Evolutionary conservation across 2,329 filamentous ascomycete genomes (phyloP).

Genomic region (Pestalotiopsis fici): DNA sequence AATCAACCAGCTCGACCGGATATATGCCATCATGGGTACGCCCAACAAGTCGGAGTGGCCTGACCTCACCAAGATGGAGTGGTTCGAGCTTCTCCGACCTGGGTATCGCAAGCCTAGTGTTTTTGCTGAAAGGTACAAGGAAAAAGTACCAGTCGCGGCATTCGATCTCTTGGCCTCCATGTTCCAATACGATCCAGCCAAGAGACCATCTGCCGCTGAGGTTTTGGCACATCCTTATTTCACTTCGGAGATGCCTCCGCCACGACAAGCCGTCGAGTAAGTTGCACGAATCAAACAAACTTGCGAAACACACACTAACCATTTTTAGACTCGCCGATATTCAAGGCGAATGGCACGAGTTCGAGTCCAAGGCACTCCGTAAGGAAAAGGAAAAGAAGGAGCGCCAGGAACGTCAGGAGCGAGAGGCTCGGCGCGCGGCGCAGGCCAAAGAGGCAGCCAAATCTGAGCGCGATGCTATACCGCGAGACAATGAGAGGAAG

Average conservation of each 20-base stretch:
- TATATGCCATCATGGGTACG: constrained; percentile 90
- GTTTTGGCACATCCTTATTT: constrained; percentile 91
- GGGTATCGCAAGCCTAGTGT: constrained; percentile 70
- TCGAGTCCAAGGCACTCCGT: constrained; percentile 91
- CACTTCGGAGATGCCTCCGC: constrained; percentile 72
- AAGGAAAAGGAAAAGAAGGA: constrained; percentile 94
- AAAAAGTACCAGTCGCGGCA: constrained; percentile 75
- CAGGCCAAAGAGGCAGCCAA: constrained; percentile 3
- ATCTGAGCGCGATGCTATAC: not conserved
- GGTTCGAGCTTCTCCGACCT: constrained; percentile 90
- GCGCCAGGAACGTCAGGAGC: constrained; percentile 62
- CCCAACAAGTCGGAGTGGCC: constrained; percentile 87
- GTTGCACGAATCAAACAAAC: constrained; percentile 39
- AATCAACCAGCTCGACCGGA: constrained; percentile 92
- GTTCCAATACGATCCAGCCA: constrained; percentile 85
- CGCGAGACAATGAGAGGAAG: constrained; percentile 2
- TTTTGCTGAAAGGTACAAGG: constrained; percentile 82
- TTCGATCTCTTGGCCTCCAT: constrained; percentile 82
- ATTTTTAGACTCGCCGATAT: constrained; percentile 66
- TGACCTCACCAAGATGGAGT: constrained; percentile 87
- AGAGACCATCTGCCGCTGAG: constrained; percentile 80
- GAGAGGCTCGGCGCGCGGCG: constrained; percentile 48
- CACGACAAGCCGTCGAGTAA: constrained; percentile 80
- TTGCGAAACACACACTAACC: not conserved
- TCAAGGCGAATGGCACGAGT: constrained; percentile 97